These are phyloP conservation scores for Glycyrrhiza uralensis DNA, from an alignment of 306 rosid genomes.

Conservation along the genomic window DNA sequence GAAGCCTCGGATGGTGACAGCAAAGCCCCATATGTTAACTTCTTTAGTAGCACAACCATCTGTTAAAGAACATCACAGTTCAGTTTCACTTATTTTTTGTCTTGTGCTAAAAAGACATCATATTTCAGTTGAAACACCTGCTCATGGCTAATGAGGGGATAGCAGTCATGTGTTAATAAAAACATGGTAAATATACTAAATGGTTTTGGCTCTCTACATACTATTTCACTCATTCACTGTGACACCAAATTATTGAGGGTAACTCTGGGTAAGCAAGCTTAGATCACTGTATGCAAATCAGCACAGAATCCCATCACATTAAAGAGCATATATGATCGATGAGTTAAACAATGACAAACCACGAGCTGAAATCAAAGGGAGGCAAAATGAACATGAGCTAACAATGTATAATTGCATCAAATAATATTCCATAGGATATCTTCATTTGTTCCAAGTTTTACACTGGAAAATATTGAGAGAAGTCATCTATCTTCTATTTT, in stretches of 20 bases:
- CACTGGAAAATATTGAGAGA: background rate
- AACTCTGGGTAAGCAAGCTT: background rate
- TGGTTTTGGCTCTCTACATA: background rate
- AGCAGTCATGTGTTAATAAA: background rate
- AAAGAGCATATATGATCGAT: background rate
- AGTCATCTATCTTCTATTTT: background rate
- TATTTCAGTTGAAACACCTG: conserved; percentile 17
- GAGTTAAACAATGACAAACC: background rate
- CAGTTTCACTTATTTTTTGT: background rate
- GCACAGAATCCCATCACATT: background rate
- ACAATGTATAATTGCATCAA: background rate
- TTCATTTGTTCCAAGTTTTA: background rate
- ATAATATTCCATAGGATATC: background rate
- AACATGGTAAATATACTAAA: background rate
- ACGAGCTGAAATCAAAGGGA: conserved; percentile 8
- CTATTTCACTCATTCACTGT: conserved; percentile 5
- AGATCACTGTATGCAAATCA: conserved; percentile 4
- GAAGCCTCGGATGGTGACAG: conserved; percentile 88
- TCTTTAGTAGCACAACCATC: conserved; percentile 92
- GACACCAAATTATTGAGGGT: background rate
- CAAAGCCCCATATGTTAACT: conserved; percentile 86
- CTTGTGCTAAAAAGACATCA: conserved; percentile 5
- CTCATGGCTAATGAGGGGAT: background rate
- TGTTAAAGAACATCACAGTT: conserved; percentile 42
- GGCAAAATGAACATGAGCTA: conserved; percentile 2